Percentiles rank a stretch among this genome's conserved stretches.
phyloP scores from a whole-genome alignment of 495 filamentous ascomycete genomes.

The Trichocladium antarcticum region DNA sequence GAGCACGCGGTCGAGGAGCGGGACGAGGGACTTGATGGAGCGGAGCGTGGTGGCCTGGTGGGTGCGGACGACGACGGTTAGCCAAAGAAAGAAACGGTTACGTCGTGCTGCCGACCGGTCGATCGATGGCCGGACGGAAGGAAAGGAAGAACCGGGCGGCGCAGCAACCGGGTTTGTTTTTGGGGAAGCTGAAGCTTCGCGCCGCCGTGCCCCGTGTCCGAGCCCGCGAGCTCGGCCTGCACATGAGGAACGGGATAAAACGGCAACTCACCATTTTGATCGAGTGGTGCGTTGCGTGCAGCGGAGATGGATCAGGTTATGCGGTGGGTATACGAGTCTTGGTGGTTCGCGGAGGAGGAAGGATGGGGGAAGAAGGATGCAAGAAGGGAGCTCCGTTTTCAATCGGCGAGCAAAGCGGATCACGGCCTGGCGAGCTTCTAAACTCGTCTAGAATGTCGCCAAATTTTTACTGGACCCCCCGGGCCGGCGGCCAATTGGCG shows the following conservation, averaged over 20 bases:
- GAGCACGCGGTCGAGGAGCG: slow-evolving; percentile 95
- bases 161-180: too few species aligned
- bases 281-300: not conserved
- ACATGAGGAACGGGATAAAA: too few species aligned
- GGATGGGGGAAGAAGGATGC: not conserved
- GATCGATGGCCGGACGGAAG: too few species aligned
- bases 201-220: too few species aligned
- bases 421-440: slow-evolving; percentile 21
- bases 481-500: slow-evolving; percentile 2
- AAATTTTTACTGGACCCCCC: slow-evolving; percentile 19
- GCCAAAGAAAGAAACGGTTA: too few species aligned
- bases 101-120: too few species aligned
- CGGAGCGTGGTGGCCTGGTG: slow-evolving; percentile 64
- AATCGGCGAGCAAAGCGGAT: slow-evolving; percentile 8
- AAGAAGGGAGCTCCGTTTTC: slow-evolving; percentile 10
- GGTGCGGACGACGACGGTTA: too few species aligned
- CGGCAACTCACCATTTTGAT: slow-evolving; percentile 16
- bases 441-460: slow-evolving; percentile 25
- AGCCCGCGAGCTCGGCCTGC: too few species aligned
- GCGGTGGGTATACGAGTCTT: not conserved
- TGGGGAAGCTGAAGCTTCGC: too few species aligned
- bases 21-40: slow-evolving; percentile 88
- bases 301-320: not conserved
- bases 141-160: too few species aligned
- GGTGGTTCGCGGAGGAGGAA: not conserved